These are phyloP conservation scores for Lipomyces chichibuensis DNA, from an alignment of 805 yeast genomes.

Conservation along the genomic window DNA sequence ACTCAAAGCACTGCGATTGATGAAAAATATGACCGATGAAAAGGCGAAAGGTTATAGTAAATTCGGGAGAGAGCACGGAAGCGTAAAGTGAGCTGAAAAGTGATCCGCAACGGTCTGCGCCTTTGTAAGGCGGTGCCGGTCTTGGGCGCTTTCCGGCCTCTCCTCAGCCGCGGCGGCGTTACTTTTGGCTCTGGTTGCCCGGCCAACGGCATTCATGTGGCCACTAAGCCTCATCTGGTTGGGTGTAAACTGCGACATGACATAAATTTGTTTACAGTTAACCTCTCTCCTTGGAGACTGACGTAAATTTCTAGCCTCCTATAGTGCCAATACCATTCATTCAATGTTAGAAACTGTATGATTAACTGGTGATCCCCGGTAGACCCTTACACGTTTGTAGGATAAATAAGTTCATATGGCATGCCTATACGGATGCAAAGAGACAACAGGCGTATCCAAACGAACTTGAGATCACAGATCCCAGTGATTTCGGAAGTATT, in stretches of 20 bases:
- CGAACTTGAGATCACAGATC: no score
- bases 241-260: neutral
- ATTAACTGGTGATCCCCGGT: no score
- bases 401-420: no score
- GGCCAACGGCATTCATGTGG: neutral
- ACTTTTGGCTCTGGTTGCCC: neutral
- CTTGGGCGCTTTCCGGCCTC: neutral
- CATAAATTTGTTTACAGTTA: neutral
- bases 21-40: neutral
- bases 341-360: no score
- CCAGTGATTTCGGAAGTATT: no score
- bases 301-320: no score
- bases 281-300: neutral
- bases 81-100: neutral
- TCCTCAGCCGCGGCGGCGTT: neutral
- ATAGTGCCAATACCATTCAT: no score
- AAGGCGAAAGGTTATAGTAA: neutral
- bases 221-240: conserved; percentile 1
- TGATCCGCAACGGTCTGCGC: neutral
- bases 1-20: neutral
- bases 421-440: no score
- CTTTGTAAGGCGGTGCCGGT: neutral
- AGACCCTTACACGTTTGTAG: no score
- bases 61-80: neutral
- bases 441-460: no score